Percentiles rank a stretch among this genome's conserved stretches.
Conservation (phyloP, 192 early-diverging fungal genomes). For the Fimicolochytrium jonesii region DNA sequence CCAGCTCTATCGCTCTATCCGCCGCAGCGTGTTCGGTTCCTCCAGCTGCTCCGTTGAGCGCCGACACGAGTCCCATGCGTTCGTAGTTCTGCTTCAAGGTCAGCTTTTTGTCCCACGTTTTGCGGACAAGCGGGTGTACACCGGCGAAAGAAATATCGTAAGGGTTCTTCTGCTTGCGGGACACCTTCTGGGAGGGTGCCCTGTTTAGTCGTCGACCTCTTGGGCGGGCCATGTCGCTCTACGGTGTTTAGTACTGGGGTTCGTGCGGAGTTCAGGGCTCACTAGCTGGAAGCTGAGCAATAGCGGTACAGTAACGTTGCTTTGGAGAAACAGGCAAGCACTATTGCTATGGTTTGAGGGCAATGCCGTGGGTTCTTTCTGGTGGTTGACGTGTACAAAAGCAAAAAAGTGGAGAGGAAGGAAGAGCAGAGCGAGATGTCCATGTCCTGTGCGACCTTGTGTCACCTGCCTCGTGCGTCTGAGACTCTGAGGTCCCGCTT, state of each 20-base stretch:
- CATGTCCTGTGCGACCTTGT: no score
- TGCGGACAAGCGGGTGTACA: conserved; percentile 33
- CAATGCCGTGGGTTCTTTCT: no score
- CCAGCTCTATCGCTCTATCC: conserved; percentile 20
- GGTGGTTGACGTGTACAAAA: no score
- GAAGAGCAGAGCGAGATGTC: no score
- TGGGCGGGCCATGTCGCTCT: conserved; percentile 29
- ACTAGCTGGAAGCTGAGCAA: no score
- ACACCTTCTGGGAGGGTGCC: conserved; percentile 32
- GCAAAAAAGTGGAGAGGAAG: no score
- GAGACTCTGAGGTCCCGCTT: no score
- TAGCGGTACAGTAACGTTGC: no score
- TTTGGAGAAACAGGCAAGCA: no score
- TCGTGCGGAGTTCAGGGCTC: neutral
- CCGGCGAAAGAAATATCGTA: conserved; percentile 38
- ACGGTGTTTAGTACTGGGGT: neutral
- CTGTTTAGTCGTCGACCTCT: conserved; percentile 29
- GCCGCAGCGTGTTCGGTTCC: conserved; percentile 31
- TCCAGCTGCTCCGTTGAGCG: conserved; percentile 47
- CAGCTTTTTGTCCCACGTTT: conserved; percentile 52
- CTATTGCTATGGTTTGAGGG: no score
- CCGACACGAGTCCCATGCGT: conserved; percentile 40
- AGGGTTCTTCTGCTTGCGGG: conserved; percentile 40
- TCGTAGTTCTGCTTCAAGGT: conserved; percentile 54
- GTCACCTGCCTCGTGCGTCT: no score